phyloP scores from a whole-genome alignment of 495 filamentous ascomycete genomes.

The Penicillium longicatenatum region DNA sequence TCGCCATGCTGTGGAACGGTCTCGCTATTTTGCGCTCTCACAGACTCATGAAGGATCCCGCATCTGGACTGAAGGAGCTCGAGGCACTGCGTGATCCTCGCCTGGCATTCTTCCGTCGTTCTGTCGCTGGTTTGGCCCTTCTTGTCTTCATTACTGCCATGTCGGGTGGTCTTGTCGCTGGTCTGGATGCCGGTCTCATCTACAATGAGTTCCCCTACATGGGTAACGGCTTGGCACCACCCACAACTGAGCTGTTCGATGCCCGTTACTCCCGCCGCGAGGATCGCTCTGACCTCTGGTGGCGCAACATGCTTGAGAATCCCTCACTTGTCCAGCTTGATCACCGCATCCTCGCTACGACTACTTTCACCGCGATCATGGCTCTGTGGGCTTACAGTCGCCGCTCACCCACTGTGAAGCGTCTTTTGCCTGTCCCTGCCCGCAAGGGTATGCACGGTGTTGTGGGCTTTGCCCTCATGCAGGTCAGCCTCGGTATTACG shows the following conservation, averaged over 20 bases:
- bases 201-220: conserved; percentile 98
- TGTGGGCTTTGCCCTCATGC: conserved; percentile 77
- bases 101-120: conserved; percentile 71
- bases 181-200: conserved; percentile 92
- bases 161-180: conserved; percentile 91
- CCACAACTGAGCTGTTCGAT: conserved; percentile 77
- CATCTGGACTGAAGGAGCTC: conserved; percentile 55
- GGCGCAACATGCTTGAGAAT: conserved; percentile 97
- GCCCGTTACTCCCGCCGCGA: conserved; percentile 79
- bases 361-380: conserved; percentile 81
- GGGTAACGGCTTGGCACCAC: conserved; percentile 81
- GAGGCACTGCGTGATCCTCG: conserved; percentile 62
- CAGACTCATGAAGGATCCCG: conserved; percentile 63
- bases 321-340: conserved; percentile 92
- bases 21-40: conserved; percentile 78
- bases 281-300: conserved; percentile 80
- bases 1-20: conserved; percentile 91
- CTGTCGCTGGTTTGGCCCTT: conserved; percentile 67
- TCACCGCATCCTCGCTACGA: conserved; percentile 88
- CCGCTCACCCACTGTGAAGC: conserved; percentile 60
- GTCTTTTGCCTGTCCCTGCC: conserved; percentile 62
- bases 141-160: conserved; percentile 89
- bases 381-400: conserved; percentile 76
- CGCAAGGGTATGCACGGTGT: conserved; percentile 76
- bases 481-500: conserved; percentile 82